Base-by-base conservation (phyloP, 2,329 filamentous ascomycete genomes). In the Atkinsonella hypoxylon region DNA sequence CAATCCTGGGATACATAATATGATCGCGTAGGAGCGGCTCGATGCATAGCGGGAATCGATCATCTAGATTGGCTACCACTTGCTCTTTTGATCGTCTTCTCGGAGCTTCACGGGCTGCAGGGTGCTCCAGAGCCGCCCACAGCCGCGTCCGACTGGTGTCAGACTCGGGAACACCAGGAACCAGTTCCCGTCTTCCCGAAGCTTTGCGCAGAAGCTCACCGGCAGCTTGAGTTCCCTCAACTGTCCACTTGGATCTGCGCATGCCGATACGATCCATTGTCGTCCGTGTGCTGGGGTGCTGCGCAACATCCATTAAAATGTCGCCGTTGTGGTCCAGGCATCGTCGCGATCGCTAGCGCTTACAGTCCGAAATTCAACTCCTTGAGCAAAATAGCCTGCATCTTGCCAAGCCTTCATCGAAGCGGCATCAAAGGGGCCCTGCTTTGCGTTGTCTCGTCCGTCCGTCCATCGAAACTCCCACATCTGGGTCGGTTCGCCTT, bases 381-480 rank as follows among this genome's bases (percentile, higher is more conserved):
- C 88, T 56, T 93, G 85, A 12, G 83, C 85, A 67, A 98, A 98
- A 64, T 97, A 97, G 2, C 93, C 93, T 22, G 89, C 89, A 55
- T 87, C 82, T 58, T 85, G 82, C 93, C 93, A 98, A 2, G 87
- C 86, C 59, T 82, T 80, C 93, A 98, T 97, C 38, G 85, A 91
- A 5, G 76, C 66, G 8, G 77, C 79, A 62, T 96, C 89, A 65
- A 89, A 98, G 0, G 93, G 91, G 0, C 93, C 93, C 66, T 98
- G 89, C 52, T 79, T 78, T 45, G 80, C 77, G 11, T 81, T 85
- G 61, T 95, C 91, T 40, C 89, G 77, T 17, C 87, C 88, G 64
- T 95, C 89, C 39, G 82, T 83, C 93, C 93, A 98, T 52, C 88
- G 79, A 65, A 89, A 98, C 67, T 97, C 87, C 90, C 91, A 98